A percentile compares a stretch with the other conserved stretches of the same genome.
phyloP scores from a whole-genome alignment of 2,329 filamentous ascomycete genomes.

The Aspergillus sojae region DNA sequence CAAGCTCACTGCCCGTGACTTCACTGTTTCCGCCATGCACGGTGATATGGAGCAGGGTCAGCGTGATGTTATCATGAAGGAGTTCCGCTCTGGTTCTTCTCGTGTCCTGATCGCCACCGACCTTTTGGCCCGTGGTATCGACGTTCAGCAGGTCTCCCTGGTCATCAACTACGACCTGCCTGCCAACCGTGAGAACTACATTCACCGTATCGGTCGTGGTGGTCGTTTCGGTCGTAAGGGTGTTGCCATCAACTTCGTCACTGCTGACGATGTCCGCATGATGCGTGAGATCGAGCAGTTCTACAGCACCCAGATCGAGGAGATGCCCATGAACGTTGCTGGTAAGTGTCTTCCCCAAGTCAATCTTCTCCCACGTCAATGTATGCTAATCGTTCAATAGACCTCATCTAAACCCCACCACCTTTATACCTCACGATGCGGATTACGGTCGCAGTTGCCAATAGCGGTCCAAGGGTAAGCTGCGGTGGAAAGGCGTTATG shows the following conservation, averaged over 20 bases:
- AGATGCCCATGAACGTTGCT: constrained; percentile 96
- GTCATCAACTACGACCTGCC: constrained; percentile 99
- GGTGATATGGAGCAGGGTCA: constrained; percentile 98
- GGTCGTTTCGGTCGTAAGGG: constrained; percentile 99
- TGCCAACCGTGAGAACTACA: constrained; percentile 99
- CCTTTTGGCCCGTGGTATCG: constrained; percentile 97
- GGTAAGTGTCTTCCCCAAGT: constrained; percentile 48
- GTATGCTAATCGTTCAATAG: constrained; percentile 24
- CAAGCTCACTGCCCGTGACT: constrained; percentile 97
- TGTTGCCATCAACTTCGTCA: constrained; percentile 99
- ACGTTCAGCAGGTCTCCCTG: constrained; percentile 98
- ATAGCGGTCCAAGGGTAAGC: constrained; percentile 30
- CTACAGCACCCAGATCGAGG: constrained; percentile 99
- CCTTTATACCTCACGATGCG: constrained; percentile 38
- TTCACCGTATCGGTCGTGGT: constrained; percentile 98
- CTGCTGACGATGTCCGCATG: constrained; percentile 98
- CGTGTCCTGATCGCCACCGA: constrained; percentile 99
- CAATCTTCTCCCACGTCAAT: no score
- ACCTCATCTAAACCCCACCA: constrained; percentile 47
- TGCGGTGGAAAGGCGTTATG: constrained; percentile 30
- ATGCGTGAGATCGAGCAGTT: constrained; percentile 99
- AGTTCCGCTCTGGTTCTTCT: constrained; percentile 98
- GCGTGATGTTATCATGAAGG: constrained; percentile 99
- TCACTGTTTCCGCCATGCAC: constrained; percentile 99
- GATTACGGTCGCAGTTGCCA: constrained; percentile 41